Evolutionary conservation across 306 rosid genomes (phyloP).

Genomic region (Geum urbanum): DNA sequence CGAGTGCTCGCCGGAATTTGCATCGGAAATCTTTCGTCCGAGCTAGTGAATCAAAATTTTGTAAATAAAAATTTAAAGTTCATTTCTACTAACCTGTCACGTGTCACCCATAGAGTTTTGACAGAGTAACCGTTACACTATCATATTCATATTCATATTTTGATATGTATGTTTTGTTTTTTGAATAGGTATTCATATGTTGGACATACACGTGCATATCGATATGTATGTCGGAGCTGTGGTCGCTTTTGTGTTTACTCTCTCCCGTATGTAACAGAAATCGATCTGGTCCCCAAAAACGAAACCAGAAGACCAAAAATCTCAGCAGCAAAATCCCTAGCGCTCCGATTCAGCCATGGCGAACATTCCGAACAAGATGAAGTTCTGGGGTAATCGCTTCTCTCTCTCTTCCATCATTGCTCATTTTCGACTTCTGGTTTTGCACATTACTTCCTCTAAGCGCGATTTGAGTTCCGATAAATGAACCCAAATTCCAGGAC

Average conservation of each 20-base stretch:
- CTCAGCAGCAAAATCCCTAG: background rate
- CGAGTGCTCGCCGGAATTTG: background rate
- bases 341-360: conserved; percentile 10
- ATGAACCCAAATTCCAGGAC: background rate
- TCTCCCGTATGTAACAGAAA: too few relatives aligned
- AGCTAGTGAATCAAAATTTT: too few relatives aligned
- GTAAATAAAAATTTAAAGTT: background rate
- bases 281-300: background rate
- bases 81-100: background rate
- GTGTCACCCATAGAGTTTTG: background rate
- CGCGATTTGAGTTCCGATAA: conserved; percentile 16
- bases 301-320: conserved; percentile 4
- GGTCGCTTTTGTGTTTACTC: too few relatives aligned
- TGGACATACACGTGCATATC: too few relatives aligned
- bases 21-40: background rate
- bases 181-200: too few relatives aligned
- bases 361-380: conserved; percentile 19
- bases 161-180: too few relatives aligned
- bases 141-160: too few relatives aligned
- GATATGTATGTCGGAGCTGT: too few relatives aligned
- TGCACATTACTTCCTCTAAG: background rate
- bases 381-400: conserved; percentile 49
- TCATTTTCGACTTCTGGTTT: too few relatives aligned
- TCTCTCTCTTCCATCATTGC: background rate
- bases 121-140: background rate